Evolutionary conservation across 1,139 yeast genomes (phyloP).

Genomic region (Pichia sorboxylosa): DNA sequence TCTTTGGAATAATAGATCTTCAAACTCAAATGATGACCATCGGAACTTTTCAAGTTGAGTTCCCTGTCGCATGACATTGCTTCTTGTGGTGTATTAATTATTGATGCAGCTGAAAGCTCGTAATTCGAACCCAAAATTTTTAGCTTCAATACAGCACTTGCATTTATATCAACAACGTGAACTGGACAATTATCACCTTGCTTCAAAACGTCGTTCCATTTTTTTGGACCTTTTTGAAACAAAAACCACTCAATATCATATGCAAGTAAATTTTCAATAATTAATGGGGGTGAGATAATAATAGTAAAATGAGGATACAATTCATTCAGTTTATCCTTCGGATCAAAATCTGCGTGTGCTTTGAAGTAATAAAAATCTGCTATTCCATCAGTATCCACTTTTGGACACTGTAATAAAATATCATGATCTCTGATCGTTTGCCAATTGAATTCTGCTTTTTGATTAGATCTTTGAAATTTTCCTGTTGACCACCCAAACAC

Average conservation of each 20-base stretch:
- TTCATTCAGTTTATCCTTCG: conserved; percentile 54
- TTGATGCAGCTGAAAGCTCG: conserved; percentile 67
- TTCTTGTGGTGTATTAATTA: conserved; percentile 50
- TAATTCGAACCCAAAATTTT: conserved; percentile 58
- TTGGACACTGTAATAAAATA: conserved; percentile 47
- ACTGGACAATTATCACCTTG: conserved; percentile 61
- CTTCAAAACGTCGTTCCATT: conserved; percentile 51
- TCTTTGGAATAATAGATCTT: conserved; percentile 50
- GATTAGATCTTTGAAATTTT: conserved; percentile 12
- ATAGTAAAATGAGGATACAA: conserved; percentile 80
- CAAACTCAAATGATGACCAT: conserved; percentile 59
- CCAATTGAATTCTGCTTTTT: conserved; percentile 43
- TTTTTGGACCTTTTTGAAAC: conserved; percentile 67
- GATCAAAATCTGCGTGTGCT: conserved; percentile 55
- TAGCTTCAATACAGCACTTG: conserved; percentile 46
- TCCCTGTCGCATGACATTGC: conserved; percentile 18
- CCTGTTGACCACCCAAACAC: conserved; percentile 56
- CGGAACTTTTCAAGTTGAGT: conserved; percentile 35
- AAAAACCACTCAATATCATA: conserved; percentile 66
- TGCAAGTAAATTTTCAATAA: conserved; percentile 76
- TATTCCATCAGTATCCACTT: conserved; percentile 26
- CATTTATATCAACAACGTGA: conserved; percentile 70
- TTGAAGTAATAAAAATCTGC: conserved; percentile 47
- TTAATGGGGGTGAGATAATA: conserved; percentile 75
- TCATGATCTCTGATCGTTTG: conserved; percentile 42